These are phyloP conservation scores for Collybiopsis confluens DNA, from an alignment of 768 basidiomycete genomes.

Conservation along the genomic window DNA sequence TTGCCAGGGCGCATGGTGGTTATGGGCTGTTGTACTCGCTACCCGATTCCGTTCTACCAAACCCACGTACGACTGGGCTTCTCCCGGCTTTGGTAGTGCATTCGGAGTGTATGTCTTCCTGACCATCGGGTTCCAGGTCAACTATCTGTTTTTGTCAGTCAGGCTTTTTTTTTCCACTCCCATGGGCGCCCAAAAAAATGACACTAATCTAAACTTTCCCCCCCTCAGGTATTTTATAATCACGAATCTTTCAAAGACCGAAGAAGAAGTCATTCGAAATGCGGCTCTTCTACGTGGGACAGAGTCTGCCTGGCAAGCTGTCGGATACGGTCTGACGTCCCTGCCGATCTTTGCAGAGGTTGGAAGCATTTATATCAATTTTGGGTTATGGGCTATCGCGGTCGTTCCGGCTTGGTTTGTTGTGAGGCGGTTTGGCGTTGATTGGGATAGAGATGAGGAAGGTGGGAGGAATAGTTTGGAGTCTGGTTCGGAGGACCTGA, in stretches of 20 bases:
- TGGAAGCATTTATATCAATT: not conserved
- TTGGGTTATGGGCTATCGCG: not conserved
- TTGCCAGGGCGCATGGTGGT: conserved; percentile 6
- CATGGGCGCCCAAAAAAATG: too few species aligned
- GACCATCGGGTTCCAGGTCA: conserved; percentile 2
- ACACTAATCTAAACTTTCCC: too few species aligned
- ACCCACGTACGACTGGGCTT: conserved; percentile 9
- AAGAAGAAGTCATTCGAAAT: not conserved
- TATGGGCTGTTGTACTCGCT: conserved; percentile 4
- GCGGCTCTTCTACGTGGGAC: not conserved
- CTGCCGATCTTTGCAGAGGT: not conserved
- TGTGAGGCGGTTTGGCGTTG: not conserved
- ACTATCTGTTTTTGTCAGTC: conserved; percentile 8
- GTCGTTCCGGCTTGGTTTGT: not conserved
- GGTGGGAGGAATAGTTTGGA: not conserved
- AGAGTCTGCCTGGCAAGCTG: not conserved
- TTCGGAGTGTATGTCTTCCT: conserved; percentile 5
- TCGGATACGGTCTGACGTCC: not conserved
- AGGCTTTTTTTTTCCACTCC: too few species aligned
- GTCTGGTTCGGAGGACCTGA: not conserved
- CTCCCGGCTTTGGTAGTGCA: conserved; percentile 1
- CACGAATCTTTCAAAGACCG: not conserved
- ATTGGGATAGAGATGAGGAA: conserved; percentile 7
- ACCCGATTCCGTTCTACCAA: not conserved
- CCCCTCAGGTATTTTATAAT: not conserved